Evolutionary conservation across 2,329 filamentous ascomycete species (phyloP).

Genomic region (Claviceps spartinae): DNA sequence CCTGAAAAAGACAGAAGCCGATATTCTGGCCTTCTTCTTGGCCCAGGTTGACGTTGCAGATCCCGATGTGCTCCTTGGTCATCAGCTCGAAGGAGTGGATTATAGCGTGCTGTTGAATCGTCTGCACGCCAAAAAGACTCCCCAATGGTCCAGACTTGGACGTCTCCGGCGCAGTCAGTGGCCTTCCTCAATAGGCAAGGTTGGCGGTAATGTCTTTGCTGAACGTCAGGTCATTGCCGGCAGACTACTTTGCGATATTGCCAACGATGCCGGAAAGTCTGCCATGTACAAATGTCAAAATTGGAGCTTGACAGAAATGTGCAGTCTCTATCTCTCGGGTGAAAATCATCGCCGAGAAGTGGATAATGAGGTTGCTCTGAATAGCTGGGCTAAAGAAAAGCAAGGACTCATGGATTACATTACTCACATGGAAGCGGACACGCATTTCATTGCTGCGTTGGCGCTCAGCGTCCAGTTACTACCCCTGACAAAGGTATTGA

Average conservation of each 20-base stretch:
- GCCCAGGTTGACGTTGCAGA: conserved; percentile 79
- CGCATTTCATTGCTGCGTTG: conserved; percentile 86
- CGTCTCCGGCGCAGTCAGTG: conserved; percentile 71
- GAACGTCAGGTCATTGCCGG: conserved; percentile 84
- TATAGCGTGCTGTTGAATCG: conserved; percentile 82
- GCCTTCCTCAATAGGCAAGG: conserved; percentile 76
- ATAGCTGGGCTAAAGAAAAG: conserved; percentile 65
- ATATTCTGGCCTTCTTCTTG: conserved; percentile 77
- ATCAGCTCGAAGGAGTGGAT: conserved; percentile 94
- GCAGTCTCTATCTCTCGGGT: conserved; percentile 68
- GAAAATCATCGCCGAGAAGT: conserved; percentile 66
- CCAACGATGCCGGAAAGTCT: conserved; percentile 93
- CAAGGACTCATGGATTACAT: conserved; percentile 87
- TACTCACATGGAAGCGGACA: conserved; percentile 87
- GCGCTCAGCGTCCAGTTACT: conserved; percentile 83
- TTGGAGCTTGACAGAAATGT: conserved; percentile 98
- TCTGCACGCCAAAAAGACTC: conserved; percentile 78
- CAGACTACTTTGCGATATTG: conserved; percentile 81
- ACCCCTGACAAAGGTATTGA: conserved; percentile 85
- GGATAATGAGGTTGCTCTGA: conserved; percentile 76
- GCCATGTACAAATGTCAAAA: conserved; percentile 95
- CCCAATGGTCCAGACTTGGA: conserved; percentile 88
- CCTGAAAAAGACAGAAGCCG: conserved; percentile 69
- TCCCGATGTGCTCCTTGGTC: conserved; percentile 85
- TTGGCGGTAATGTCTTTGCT: conserved; percentile 80